phyloP scores from a whole-genome alignment of 2,329 filamentous ascomycete species.

The Venturia effusa region DNA sequence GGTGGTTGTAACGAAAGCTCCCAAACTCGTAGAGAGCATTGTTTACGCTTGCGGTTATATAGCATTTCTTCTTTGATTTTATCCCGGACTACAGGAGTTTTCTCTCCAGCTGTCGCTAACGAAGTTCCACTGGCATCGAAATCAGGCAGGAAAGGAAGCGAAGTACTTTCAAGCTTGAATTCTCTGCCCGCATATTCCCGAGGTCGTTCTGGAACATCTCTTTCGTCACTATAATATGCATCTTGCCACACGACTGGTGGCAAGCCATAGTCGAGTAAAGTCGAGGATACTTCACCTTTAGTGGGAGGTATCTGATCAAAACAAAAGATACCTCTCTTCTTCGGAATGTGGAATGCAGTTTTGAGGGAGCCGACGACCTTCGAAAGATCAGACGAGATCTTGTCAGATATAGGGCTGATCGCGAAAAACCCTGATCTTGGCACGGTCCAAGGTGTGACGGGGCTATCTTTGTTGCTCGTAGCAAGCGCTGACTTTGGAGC shows the following conservation, averaged over 20 bases:
- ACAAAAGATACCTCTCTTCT: constrained; percentile 5
- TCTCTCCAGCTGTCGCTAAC: constrained; percentile 44
- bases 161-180: constrained; percentile 66
- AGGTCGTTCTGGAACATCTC: constrained; percentile 65
- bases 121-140: constrained; percentile 59
- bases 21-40: constrained; percentile 62
- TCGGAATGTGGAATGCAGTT: constrained; percentile 5
- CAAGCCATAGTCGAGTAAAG: constrained; percentile 45
- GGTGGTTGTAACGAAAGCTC: constrained; percentile 65
- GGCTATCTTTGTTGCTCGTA: constrained; percentile 16
- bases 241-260: constrained; percentile 71
- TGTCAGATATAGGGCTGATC: not conserved
- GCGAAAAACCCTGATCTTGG: not conserved
- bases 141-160: constrained; percentile 65
- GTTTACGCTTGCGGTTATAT: constrained; percentile 42
- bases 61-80: constrained; percentile 39
- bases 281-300: constrained; percentile 38
- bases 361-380: not conserved
- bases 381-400: not conserved
- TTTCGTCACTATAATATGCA: constrained; percentile 73
- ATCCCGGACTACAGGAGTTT: constrained; percentile 37
- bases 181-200: constrained; percentile 83
- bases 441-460: constrained; percentile 22
- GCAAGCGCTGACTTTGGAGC: constrained; percentile 16
- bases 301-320: constrained; percentile 32